phyloP scores from a whole-genome alignment of 1,284 basidiomycete species.

The Cryptococcus amylolentus region DNA sequence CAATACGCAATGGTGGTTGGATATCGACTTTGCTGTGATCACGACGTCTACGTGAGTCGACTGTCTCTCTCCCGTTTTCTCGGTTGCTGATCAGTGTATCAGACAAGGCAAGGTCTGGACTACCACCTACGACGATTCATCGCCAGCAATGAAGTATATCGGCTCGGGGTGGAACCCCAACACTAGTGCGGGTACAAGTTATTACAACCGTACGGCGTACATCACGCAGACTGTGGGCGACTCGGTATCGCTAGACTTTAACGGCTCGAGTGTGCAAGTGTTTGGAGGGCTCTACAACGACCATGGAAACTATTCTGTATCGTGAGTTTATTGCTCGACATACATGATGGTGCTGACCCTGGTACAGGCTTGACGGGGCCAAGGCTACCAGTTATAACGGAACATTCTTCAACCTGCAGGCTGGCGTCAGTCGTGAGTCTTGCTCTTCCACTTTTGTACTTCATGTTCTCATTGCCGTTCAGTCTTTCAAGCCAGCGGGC shows the following conservation, averaged over 20 bases:
- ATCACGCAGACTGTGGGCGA: constrained; percentile 4
- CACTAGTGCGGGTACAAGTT: background rate
- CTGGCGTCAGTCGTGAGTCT: background rate
- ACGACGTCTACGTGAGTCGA: constrained; percentile 6
- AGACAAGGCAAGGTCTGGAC: constrained; percentile 11
- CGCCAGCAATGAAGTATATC: constrained; percentile 7
- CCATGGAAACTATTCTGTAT: constrained; percentile 22
- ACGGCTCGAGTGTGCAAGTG: constrained; percentile 17
- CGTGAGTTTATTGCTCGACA: background rate
- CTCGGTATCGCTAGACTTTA: constrained; percentile 11
- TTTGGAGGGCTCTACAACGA: constrained; percentile 11
- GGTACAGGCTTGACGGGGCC: constrained; percentile 16
- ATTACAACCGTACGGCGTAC: constrained; percentile 10
- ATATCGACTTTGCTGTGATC: constrained; percentile 12
- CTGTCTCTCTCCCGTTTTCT: background rate
- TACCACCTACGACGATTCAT: constrained; percentile 12
- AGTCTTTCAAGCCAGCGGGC: constrained; percentile 15
- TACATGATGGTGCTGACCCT: background rate
- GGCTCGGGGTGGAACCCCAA: constrained; percentile 2
- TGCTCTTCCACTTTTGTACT: background rate
- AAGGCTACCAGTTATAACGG: constrained; percentile 9
- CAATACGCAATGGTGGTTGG: constrained; percentile 14
- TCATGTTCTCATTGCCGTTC: background rate
- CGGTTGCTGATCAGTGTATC: background rate
- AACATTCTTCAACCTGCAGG: constrained; percentile 2